A percentile compares a stretch with the other conserved stretches of the same genome.
Conservation (phyloP, 2,329 filamentous ascomycete species). For the Aspergillus arachidicola region DNA sequence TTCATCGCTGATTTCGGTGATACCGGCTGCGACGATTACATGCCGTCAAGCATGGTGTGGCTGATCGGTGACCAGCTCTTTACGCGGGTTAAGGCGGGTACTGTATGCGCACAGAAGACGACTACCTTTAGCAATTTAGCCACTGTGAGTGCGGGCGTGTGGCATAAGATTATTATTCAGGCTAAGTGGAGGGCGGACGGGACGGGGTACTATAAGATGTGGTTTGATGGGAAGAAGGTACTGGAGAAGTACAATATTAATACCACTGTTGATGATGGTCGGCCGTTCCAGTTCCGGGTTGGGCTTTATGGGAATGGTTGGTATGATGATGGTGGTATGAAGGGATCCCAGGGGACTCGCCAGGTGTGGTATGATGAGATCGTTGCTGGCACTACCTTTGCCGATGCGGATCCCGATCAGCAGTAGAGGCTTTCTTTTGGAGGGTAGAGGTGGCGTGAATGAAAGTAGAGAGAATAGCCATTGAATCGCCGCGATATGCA, state of each 20-base stretch:
- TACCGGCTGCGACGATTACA: background rate
- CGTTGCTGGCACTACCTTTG: conserved; percentile 45
- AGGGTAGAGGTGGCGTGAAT: background rate
- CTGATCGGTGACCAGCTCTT: background rate
- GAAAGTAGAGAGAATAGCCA: no score
- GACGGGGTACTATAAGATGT: background rate
- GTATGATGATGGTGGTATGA: conserved; percentile 46
- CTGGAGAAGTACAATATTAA: background rate
- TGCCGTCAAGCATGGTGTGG: background rate
- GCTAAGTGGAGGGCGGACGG: background rate
- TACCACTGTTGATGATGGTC: background rate
- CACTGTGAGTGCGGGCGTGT: background rate
- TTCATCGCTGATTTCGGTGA: background rate
- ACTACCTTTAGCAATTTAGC: background rate
- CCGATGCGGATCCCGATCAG: conserved; percentile 41
- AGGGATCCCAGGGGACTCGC: conserved; percentile 46
- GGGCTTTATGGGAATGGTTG: conserved; percentile 56
- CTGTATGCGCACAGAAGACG: background rate
- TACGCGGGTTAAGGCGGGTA: background rate
- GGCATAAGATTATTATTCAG: background rate
- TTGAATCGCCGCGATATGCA: background rate
- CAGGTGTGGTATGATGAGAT: conserved; percentile 57
- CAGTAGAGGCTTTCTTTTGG: background rate
- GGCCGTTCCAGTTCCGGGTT: conserved; percentile 25
- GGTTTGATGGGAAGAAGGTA: background rate